Evolutionary conservation across 1,139 yeast genomes (phyloP), one percentile per base, ranked within the genome.

Genomic region (Diutina ranongensis): DNA sequence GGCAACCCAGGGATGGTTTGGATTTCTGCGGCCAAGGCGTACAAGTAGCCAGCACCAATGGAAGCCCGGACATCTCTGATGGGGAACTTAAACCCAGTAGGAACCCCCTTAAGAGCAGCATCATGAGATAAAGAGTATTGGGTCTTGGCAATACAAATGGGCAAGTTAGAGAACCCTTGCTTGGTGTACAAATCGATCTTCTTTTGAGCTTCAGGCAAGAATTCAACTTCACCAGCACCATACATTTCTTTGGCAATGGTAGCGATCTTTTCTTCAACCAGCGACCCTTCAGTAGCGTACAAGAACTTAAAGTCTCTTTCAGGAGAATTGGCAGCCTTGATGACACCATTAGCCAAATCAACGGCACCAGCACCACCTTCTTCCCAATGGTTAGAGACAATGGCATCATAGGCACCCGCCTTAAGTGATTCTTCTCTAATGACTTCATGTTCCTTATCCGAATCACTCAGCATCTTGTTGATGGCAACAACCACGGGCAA

Each of bases 1-100:
- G 97, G 95, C 61, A 92, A 75, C 50, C 98, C 98, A 28, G 98
- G 98, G 55, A 92, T 89, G 46, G 98, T 92, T 76, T 84, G 92
- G 59, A 92, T 89, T 65, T 89, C 96, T 44, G 95, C 97, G 12
- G 97, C 97, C 57, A 92, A 76, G 5, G 97, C 97, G 60, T 89
- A 89, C 60, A 92, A 74, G 67, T 92, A 92, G 10, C 97, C 97
- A 45, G 97, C 97, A 63, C 98, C 98, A 52, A 86, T 84, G 40
- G 95, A 84, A 12, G 94, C 94, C 62, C 94, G 80, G 54, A 92
- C 85, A 56, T 92, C 97, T 63, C 95, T 78, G 57, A 92, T 86
- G 45, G 98, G 98, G 70, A 92, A 86, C 48, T 78, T 83, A 71
- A 89, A 92, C 9, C 95, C 97, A 10, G 85, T 76, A 54, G 98